These are phyloP conservation scores for Monosporascus sp. DNA, from an alignment of 2,329 filamentous ascomycete species.

Conservation along the genomic window DNA sequence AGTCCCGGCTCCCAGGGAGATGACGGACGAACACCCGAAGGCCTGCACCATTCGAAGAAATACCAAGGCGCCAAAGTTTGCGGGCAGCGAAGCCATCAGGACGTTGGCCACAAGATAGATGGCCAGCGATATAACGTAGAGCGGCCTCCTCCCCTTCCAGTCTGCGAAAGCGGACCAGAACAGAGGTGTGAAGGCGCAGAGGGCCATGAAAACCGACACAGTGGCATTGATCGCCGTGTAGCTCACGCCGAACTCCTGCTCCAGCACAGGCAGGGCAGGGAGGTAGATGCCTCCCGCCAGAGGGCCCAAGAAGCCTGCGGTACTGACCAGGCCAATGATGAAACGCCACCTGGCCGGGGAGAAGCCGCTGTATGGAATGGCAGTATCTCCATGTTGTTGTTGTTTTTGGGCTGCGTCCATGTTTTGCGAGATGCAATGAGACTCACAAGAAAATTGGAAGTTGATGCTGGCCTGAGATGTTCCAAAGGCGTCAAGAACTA, in stretches of 20 bases:
- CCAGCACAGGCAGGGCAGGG: slow-evolving; percentile 32
- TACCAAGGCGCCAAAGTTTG: slow-evolving; percentile 32
- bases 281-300: slow-evolving; percentile 40
- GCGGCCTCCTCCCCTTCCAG: slow-evolving; percentile 31
- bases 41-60: slow-evolving; percentile 37
- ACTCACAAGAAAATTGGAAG: too few species aligned
- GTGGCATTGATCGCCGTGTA: slow-evolving; percentile 35
- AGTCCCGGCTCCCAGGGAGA: slow-evolving; percentile 38
- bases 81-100: slow-evolving; percentile 32
- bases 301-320: slow-evolving; percentile 37
- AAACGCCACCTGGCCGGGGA: slow-evolving; percentile 29
- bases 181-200: slow-evolving; percentile 38
- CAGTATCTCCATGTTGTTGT: too few species aligned
- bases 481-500: too few species aligned
- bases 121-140: slow-evolving; percentile 35
- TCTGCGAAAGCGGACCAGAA: slow-evolving; percentile 37
- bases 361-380: slow-evolving; percentile 31
- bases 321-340: slow-evolving; percentile 33
- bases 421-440: too few species aligned
- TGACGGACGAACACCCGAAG: slow-evolving; percentile 36
- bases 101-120: slow-evolving; percentile 35
- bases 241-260: slow-evolving; percentile 31
- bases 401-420: too few species aligned
- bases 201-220: slow-evolving; percentile 39
- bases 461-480: too few species aligned